These are phyloP conservation scores for Bipolaris cookei DNA, from an alignment of 2,329 filamentous ascomycete species.

Conservation along the genomic window DNA sequence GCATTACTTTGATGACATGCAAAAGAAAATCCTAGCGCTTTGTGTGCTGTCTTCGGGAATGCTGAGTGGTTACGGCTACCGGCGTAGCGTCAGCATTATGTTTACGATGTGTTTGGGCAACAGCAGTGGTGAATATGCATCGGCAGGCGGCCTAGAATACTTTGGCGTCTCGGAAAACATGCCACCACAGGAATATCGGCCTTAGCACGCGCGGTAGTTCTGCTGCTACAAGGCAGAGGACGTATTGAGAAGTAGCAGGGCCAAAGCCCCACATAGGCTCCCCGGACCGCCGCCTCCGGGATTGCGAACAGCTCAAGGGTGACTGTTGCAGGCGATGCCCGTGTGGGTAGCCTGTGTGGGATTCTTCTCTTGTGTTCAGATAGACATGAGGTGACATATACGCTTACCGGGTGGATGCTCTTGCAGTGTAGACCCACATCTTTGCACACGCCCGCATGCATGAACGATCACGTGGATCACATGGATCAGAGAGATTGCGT, in stretches of 20 bases:
- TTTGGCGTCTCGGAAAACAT: background rate
- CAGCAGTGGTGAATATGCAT: background rate
- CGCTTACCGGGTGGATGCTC: background rate
- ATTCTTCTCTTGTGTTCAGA: background rate
- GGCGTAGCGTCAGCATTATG: background rate
- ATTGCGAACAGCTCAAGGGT: too few species aligned
- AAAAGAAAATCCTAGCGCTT: background rate
- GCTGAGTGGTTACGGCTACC: background rate
- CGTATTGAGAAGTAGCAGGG: background rate
- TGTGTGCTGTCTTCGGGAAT: background rate
- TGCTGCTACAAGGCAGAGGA: background rate
- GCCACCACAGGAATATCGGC: background rate
- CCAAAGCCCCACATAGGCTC: background rate
- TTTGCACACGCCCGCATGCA: constrained; percentile 1
- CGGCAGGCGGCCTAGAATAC: background rate
- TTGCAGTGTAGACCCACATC: background rate
- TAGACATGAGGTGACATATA: background rate
- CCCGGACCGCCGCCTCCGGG: too few species aligned
- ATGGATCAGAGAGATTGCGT: background rate
- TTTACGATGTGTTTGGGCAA: background rate
- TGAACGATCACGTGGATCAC: background rate
- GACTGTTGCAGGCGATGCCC: background rate
- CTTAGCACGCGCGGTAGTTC: background rate
- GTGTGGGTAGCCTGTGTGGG: background rate
- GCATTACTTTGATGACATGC: background rate